Conservation (phyloP, 768 basidiomycete species). For the Serpula lacrymans region DNA sequence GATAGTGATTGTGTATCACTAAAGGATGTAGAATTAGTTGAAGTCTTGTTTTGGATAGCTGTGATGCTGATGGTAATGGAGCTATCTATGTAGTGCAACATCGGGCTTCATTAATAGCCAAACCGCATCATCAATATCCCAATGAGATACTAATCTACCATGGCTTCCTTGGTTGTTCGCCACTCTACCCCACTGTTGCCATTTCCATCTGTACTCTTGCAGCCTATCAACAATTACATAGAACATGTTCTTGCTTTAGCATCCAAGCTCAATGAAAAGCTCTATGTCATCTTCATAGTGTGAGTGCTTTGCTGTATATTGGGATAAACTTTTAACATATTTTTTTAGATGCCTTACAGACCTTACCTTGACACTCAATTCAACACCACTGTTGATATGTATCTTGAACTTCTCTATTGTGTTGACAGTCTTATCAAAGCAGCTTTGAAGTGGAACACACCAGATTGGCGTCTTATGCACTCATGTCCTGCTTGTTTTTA, state of each 20-base stretch:
- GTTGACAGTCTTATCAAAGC: constrained; percentile 3
- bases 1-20: neutral
- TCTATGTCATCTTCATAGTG: neutral
- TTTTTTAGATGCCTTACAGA: constrained; percentile 4
- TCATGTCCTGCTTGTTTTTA: constrained; percentile 9
- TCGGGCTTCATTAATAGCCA: neutral
- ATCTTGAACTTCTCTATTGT: constrained; percentile 9
- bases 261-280: neutral
- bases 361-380: constrained; percentile 6
- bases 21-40: neutral
- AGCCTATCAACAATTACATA: neutral
- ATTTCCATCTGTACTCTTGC: constrained; percentile 7
- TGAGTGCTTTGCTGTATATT: no score
- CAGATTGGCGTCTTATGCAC: constrained; percentile 10
- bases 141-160: constrained; percentile 4
- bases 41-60: neutral
- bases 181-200: constrained; percentile 11
- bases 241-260: neutral
- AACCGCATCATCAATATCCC: neutral
- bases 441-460: constrained; percentile 7
- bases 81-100: neutral
- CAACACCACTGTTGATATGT: constrained; percentile 1
- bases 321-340: neutral
- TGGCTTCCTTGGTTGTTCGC: constrained; percentile 20
- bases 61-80: no score